Evolutionary conservation across 2,329 filamentous ascomycete genomes (phyloP).

Genomic region (Leptographium radiaticola): DNA sequence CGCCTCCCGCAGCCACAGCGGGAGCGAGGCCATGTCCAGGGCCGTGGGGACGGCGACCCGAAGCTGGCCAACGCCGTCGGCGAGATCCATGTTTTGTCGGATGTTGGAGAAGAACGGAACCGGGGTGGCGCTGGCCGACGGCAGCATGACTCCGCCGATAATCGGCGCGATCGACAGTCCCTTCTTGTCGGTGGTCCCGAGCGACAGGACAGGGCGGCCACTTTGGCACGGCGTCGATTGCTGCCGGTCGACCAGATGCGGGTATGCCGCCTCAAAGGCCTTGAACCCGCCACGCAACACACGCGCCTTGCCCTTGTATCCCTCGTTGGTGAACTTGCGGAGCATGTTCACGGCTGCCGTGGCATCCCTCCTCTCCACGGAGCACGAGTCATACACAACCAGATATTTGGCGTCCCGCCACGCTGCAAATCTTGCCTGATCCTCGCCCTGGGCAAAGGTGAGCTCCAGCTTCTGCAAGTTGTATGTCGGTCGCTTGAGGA

Average conservation of each 20-base stretch:
- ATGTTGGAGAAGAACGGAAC: slow-evolving; percentile 97
- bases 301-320: slow-evolving; percentile 59
- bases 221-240: slow-evolving; percentile 18
- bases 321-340: slow-evolving; percentile 82
- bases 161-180: slow-evolving; percentile 50
- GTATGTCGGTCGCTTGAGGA: slow-evolving; percentile 83
- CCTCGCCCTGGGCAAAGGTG: slow-evolving; percentile 62
- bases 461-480: slow-evolving; percentile 77
- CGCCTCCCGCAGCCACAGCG: slow-evolving; percentile 64
- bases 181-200: slow-evolving; percentile 32
- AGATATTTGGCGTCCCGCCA: slow-evolving; percentile 69
- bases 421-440: slow-evolving; percentile 58
- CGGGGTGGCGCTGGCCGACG: slow-evolving; percentile 49
- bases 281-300: slow-evolving; percentile 75
- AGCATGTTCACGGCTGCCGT: slow-evolving; percentile 71
- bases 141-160: slow-evolving; percentile 81
- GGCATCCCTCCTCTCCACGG: slow-evolving; percentile 68
- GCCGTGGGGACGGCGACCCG: slow-evolving; percentile 35
- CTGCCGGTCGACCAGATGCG: slow-evolving; percentile 46
- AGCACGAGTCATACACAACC: slow-evolving; percentile 75
- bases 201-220: slow-evolving; percentile 32
- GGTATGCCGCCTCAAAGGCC: slow-evolving; percentile 55
- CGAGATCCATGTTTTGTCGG: slow-evolving; percentile 88
- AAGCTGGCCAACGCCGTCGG: slow-evolving; percentile 81
- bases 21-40: slow-evolving; percentile 43